Conservation (phyloP, 768 basidiomycete genomes). For the Naganishia onofrii region DNA sequence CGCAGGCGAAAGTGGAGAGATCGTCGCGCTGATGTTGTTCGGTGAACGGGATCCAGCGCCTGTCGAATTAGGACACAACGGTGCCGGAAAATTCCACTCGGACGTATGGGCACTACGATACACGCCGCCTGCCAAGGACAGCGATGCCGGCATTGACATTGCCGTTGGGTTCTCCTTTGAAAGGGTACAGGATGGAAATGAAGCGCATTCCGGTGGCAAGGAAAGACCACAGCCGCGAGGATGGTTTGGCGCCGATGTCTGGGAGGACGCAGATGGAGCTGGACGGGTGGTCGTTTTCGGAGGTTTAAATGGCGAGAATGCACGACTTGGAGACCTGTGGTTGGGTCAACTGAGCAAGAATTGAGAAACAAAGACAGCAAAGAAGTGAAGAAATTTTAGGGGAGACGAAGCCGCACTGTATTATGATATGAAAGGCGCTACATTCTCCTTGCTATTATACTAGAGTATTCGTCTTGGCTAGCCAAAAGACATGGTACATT, state of each 20-base stretch:
- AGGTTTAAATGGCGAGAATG: constrained; percentile 55
- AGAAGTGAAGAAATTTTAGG: neutral
- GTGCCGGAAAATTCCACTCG: constrained; percentile 54
- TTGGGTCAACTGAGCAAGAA: constrained; percentile 26
- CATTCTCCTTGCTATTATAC: neutral
- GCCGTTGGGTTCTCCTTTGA: constrained; percentile 12
- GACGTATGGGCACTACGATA: constrained; percentile 54
- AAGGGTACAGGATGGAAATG: neutral
- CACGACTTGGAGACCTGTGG: constrained; percentile 56
- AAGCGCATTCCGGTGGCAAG: neutral
- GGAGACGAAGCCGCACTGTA: neutral
- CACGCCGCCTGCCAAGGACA: constrained; percentile 36
- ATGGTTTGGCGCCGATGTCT: constrained; percentile 55
- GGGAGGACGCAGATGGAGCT: constrained; percentile 30
- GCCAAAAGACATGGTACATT: neutral
- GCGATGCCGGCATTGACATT: constrained; percentile 26
- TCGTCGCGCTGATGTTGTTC: constrained; percentile 51
- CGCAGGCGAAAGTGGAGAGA: constrained; percentile 5
- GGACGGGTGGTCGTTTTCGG: constrained; percentile 53
- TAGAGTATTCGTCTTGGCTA: neutral
- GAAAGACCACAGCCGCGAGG: constrained; percentile 52
- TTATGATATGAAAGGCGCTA: neutral
- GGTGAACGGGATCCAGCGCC: constrained; percentile 53
- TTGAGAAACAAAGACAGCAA: no score
- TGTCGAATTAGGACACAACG: constrained; percentile 52